Evolutionary conservation across 306 rosid species (phyloP).

Genomic region (Corylus americana): DNA sequence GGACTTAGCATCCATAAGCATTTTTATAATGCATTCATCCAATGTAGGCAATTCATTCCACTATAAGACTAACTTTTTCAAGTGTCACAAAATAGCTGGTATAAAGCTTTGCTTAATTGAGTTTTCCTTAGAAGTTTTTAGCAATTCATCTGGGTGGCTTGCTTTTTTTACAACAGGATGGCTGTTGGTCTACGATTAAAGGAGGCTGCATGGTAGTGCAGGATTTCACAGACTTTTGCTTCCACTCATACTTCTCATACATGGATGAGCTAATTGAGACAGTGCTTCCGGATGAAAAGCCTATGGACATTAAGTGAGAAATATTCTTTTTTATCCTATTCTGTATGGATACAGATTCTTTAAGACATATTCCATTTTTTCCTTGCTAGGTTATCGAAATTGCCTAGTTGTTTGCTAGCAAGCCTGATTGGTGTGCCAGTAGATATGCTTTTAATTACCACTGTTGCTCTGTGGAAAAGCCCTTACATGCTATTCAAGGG

Average conservation of each 20-base stretch:
- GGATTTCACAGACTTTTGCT: constrained; percentile 75
- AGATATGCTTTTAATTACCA: constrained; percentile 52
- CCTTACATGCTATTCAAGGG: constrained; percentile 78
- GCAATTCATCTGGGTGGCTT: neutral
- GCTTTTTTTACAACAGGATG: constrained; percentile 51
- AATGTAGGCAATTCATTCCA: too few species aligned
- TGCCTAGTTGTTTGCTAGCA: constrained; percentile 73
- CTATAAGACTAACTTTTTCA: too few species aligned
- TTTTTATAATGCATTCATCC: too few species aligned
- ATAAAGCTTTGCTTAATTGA: neutral
- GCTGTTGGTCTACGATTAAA: constrained; percentile 67
- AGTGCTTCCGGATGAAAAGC: constrained; percentile 56
- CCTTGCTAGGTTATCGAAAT: constrained; percentile 44
- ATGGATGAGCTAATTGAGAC: constrained; percentile 77
- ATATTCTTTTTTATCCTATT: neutral
- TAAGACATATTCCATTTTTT: neutral
- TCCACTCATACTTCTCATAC: constrained; percentile 81
- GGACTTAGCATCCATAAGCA: too few species aligned
- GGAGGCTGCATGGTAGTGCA: constrained; percentile 60
- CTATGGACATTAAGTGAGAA: constrained; percentile 57
- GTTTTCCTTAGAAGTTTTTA: neutral
- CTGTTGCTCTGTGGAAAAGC: constrained; percentile 72
- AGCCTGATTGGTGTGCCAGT: constrained; percentile 54
- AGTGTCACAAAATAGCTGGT: neutral
- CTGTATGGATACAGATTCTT: neutral